A percentile compares a stretch with the other conserved stretches of the same genome.
Conservation (phyloP, 352 stramenopile genomes). For the Globisporangium ultimum region DNA sequence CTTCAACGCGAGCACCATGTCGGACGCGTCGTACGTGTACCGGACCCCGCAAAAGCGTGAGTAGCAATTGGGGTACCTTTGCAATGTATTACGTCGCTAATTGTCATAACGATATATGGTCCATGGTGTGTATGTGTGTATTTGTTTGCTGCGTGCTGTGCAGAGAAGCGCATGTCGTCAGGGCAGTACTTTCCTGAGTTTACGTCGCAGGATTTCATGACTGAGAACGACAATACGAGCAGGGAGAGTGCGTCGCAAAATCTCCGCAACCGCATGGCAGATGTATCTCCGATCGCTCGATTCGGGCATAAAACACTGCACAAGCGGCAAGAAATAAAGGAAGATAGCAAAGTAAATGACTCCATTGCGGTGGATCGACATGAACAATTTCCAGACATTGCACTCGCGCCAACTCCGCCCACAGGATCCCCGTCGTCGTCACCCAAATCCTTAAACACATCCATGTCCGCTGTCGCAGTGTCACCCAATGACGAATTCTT, state of each 20-base stretch:
- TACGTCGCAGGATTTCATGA: slow-evolving; percentile 48
- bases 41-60: slow-evolving; percentile 31
- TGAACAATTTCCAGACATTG: neutral
- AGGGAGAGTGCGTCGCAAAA: slow-evolving; percentile 42
- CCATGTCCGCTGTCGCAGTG: slow-evolving; percentile 1
- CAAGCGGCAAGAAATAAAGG: neutral
- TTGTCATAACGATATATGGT: neutral
- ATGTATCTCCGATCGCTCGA: slow-evolving; percentile 60
- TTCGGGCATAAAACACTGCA: slow-evolving; percentile 8
- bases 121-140: neutral
- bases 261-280: slow-evolving; percentile 42
- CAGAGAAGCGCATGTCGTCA: slow-evolving; percentile 8
- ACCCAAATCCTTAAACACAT: neutral
- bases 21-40: slow-evolving; percentile 66
- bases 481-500: slow-evolving; percentile 5
- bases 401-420: neutral
- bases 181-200: slow-evolving; percentile 47
- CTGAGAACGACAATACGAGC: slow-evolving; percentile 3
- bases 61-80: slow-evolving; percentile 8
- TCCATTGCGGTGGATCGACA: neutral
- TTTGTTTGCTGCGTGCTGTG: neutral
- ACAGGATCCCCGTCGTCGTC: slow-evolving; percentile 4
- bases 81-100: neutral
- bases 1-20: slow-evolving; percentile 23
- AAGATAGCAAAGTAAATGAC: neutral